Base-by-base conservation (phyloP, 345 rosid genomes). In the Erysimum cheiranthoides region DNA sequence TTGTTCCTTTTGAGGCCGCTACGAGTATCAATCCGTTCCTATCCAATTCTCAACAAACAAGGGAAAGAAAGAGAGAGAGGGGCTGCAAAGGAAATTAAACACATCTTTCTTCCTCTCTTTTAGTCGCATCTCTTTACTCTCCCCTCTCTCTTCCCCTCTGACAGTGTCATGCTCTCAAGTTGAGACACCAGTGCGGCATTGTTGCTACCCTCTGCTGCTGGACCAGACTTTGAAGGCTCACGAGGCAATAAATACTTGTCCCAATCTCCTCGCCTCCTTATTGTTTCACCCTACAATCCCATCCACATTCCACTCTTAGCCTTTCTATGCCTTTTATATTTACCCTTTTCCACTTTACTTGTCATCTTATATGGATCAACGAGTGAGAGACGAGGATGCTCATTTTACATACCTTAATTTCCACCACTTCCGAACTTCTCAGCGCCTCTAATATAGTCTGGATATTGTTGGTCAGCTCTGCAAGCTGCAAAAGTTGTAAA, bases 371-470 rank as follows among this genome's bases (percentile, higher is more conserved):
- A 70, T 8, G 27, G 36, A 71, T 59, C 40, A 16, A 30, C 10
- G 17, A 28, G 30, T 52, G 34, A 68, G 61, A 51, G 25, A 47
- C 31, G 10, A 36, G 46, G 9, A 35, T 71, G 4, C 9, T 53
- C 27, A 40, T 42, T 18, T 27, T 59, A 31, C 69, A 12, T 84
- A 90, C 97, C 88, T 90, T 82, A 61, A 90, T 82, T 84, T 92
- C 97, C 51, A 92, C 89, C 39, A 88, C 27, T 12, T 79, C 47
- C 60, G 97, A 92, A 59, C 71, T 74, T 74, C 82, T 78, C 80
- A 92, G 70, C 49, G 87, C 86, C 43, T 90, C 89, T 78, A 92
- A 73, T 73, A 92, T 87, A 40, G 91, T 62, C 58, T 83, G 84
- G 69, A 82, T 75, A 77, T 80, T 74, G 51, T 54, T 71, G 21